phyloP scores from a whole-genome alignment of 495 filamentous ascomycete genomes.

The Aspergillus conjunctus region DNA sequence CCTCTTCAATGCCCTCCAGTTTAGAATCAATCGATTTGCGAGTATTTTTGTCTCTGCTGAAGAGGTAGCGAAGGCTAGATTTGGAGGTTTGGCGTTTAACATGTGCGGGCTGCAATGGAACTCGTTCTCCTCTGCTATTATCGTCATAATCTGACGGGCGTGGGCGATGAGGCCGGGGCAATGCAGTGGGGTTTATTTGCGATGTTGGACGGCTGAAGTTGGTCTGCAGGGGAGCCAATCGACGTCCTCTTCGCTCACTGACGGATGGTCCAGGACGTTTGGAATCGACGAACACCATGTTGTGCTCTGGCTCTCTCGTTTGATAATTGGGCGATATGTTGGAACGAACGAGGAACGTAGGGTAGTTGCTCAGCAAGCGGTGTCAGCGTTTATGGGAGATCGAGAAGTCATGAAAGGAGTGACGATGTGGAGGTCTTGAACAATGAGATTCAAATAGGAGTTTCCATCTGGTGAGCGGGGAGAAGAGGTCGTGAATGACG shows the following conservation, averaged over 20 bases:
- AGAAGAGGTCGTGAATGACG: too few relatives aligned
- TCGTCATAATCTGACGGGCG: slow-evolving; percentile 42
- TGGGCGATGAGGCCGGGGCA: slow-evolving; percentile 38
- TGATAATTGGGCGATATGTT: background rate
- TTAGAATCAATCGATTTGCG: slow-evolving; percentile 33
- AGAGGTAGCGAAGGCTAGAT: slow-evolving; percentile 42
- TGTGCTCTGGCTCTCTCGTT: background rate
- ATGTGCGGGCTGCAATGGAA: slow-evolving; percentile 36
- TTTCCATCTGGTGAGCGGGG: too few relatives aligned
- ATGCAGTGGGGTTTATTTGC: slow-evolving; percentile 16
- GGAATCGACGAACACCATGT: slow-evolving; percentile 26
- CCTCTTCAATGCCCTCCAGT: slow-evolving; percentile 42
- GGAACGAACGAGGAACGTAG: background rate
- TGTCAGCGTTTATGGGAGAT: too few relatives aligned
- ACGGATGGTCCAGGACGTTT: slow-evolving; percentile 32
- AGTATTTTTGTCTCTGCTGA: slow-evolving; percentile 40
- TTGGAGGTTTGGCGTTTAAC: slow-evolving; percentile 46
- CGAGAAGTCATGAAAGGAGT: too few relatives aligned
- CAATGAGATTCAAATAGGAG: too few relatives aligned
- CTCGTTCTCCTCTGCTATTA: slow-evolving; percentile 32
- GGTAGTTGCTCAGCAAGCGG: background rate
- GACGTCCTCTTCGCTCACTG: slow-evolving; percentile 44
- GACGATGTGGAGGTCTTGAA: too few relatives aligned
- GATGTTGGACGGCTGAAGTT: slow-evolving; percentile 43
- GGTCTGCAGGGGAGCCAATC: slow-evolving; percentile 41